Percentiles rank a stretch among this genome's conserved stretches.
Evolutionary conservation across 2,329 filamentous ascomycete genomes (phyloP).

Genomic region (Chaetomium sp.): DNA sequence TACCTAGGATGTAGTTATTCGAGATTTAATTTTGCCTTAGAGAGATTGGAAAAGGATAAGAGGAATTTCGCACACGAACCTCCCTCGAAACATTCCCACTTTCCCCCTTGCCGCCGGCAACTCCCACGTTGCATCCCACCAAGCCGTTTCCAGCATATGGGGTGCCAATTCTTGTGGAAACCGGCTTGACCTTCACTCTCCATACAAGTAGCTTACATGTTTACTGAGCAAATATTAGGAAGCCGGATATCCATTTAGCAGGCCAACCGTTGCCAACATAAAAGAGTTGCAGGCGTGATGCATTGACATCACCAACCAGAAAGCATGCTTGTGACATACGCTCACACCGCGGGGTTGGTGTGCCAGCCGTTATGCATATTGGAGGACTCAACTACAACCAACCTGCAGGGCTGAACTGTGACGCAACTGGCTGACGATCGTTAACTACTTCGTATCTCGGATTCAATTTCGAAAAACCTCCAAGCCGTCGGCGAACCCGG

Average conservation of each 20-base stretch:
- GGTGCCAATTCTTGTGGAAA: not conserved
- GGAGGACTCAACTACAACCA: not conserved
- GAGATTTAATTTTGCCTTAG: not conserved
- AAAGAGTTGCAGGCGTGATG: not conserved
- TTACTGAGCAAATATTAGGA: not conserved
- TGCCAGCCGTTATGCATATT: slow-evolving; percentile 9
- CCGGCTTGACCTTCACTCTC: not conserved
- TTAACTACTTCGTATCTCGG: not conserved
- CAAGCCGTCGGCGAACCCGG: not conserved
- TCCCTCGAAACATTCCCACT: not conserved
- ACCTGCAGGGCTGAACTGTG: slow-evolving; percentile 22
- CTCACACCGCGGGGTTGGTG: slow-evolving; percentile 5
- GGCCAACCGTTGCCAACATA: not conserved
- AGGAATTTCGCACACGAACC: not conserved
- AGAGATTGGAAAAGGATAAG: not conserved
- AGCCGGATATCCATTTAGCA: not conserved
- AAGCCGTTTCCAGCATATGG: not conserved
- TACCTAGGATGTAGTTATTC: not conserved
- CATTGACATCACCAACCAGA: slow-evolving; percentile 8
- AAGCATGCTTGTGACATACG: not conserved
- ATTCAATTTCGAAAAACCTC: not conserved
- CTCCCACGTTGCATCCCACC: slow-evolving; percentile 5
- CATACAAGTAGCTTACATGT: too few species aligned
- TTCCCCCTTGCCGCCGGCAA: not conserved
- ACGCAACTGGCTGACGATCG: slow-evolving; percentile 17